phyloP scores from a whole-genome alignment of 768 basidiomycete genomes.

The Termitomyces sp. region DNA sequence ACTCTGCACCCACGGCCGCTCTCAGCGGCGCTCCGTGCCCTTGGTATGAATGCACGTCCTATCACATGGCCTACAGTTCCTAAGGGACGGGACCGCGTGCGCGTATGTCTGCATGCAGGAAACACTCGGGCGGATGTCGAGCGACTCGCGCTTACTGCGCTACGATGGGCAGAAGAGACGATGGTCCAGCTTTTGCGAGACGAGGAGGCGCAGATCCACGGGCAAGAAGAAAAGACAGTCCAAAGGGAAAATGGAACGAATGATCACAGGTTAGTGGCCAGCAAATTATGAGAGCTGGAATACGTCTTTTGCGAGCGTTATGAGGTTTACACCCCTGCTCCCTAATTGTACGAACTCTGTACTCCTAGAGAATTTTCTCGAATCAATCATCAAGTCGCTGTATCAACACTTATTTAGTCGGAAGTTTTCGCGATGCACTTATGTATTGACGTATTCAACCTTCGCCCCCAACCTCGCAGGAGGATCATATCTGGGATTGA shows the following conservation, averaged over 20 bases:
- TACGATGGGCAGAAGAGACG: constrained; percentile 44
- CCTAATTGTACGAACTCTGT: neutral
- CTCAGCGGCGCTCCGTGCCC: constrained; percentile 55
- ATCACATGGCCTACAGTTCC: constrained; percentile 91
- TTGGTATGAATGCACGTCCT: constrained; percentile 65
- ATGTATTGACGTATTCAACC: neutral
- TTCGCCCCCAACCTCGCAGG: too few species aligned
- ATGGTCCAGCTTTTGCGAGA: constrained; percentile 17
- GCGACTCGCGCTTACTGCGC: constrained; percentile 45
- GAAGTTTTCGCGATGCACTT: neutral
- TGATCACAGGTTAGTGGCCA: constrained; percentile 1
- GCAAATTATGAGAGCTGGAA: neutral
- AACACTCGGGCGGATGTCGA: constrained; percentile 67
- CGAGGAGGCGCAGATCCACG: neutral
- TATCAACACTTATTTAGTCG: neutral
- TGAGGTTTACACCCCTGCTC: too few species aligned
- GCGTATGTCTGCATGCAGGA: constrained; percentile 85
- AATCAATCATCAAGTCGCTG: neutral
- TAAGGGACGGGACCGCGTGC: constrained; percentile 76
- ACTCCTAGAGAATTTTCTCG: neutral
- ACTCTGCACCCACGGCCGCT: constrained; percentile 76
- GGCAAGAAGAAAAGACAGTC: neutral
- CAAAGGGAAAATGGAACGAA: neutral
- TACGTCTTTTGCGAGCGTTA: neutral
- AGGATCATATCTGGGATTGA: neutral